Percentiles rank a stretch among this genome's conserved stretches.
These are phyloP conservation scores for Coriaria nepalensis DNA, from an alignment of 306 rosid species.

Conservation along the genomic window DNA sequence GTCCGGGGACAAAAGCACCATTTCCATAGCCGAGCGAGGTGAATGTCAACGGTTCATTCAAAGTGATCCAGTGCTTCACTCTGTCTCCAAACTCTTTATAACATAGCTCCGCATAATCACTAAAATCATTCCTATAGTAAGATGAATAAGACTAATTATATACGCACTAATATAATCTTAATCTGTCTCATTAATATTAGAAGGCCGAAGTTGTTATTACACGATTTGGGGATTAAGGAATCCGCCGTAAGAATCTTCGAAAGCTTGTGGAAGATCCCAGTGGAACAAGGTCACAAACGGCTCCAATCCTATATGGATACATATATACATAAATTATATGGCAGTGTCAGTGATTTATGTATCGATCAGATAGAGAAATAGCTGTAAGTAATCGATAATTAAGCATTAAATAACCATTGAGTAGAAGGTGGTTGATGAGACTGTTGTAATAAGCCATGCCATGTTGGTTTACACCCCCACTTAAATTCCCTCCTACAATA, in stretches of 20 bases:
- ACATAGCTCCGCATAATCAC: constrained; percentile 43
- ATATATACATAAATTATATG: no score
- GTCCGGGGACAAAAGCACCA: constrained; percentile 21
- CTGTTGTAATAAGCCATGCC: constrained; percentile 44
- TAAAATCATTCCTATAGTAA: constrained; percentile 26
- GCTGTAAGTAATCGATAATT: no score
- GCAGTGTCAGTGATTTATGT: no score
- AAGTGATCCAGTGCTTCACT: constrained; percentile 52
- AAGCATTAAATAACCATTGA: constrained; percentile 20
- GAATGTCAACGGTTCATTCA: constrained; percentile 36
- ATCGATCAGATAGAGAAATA: no score
- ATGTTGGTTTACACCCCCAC: constrained; percentile 28
- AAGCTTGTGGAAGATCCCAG: constrained; percentile 48
- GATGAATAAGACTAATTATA: no score
- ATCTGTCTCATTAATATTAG: no score
- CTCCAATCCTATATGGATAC: constrained; percentile 17
- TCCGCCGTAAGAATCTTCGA: constrained; percentile 46
- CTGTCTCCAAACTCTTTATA: constrained; percentile 41
- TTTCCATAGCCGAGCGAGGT: constrained; percentile 14
- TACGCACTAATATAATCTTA: no score
- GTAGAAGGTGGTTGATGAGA: constrained; percentile 35
- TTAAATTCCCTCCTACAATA: constrained; percentile 29
- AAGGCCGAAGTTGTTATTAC: constrained; percentile 16
- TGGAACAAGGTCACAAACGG: constrained; percentile 60
- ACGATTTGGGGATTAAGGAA: constrained; percentile 34